A percentile compares a stretch with the other conserved stretches of the same genome.
These are phyloP conservation scores for Penicillium paneum DNA, from an alignment of 2,329 filamentous ascomycete species.

Conservation along the genomic window DNA sequence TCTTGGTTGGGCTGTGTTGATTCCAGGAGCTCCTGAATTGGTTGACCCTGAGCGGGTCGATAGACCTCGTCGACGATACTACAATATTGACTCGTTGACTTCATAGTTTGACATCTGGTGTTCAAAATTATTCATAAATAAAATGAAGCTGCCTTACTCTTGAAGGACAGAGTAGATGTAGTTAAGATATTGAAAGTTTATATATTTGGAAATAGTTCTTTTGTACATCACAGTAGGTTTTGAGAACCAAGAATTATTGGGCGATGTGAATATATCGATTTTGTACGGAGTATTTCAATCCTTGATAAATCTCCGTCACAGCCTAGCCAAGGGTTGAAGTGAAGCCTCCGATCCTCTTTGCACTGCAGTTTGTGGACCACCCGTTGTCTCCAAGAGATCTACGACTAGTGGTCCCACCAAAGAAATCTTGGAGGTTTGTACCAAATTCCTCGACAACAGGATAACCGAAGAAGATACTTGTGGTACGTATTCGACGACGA, in stretches of 20 bases:
- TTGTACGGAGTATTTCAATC: not conserved
- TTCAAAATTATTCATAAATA: not conserved
- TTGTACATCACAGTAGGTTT: not conserved
- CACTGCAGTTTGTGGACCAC: not conserved
- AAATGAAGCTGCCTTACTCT: not conserved
- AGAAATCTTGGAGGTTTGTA: not conserved
- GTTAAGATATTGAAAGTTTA: not conserved
- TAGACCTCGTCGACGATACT: not conserved
- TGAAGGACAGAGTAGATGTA: not conserved
- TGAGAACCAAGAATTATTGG: not conserved
- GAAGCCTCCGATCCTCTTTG: not conserved
- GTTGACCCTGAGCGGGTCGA: not conserved
- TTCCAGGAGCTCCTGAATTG: not conserved
- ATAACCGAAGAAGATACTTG: slow-evolving; percentile 4
- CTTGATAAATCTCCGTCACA: not conserved
- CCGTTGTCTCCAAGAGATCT: not conserved
- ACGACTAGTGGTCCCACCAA: slow-evolving; percentile 3
- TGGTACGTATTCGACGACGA: not conserved
- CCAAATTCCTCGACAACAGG: not conserved
- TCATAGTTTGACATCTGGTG: not conserved
- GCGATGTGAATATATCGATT: not conserved
- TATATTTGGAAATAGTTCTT: not conserved
- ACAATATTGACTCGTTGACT: not conserved
- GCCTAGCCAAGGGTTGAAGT: not conserved
- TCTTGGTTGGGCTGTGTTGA: slow-evolving; percentile 1